Conservation (phyloP, 805 yeast species). For the Isabelozyma rhagii region DNA sequence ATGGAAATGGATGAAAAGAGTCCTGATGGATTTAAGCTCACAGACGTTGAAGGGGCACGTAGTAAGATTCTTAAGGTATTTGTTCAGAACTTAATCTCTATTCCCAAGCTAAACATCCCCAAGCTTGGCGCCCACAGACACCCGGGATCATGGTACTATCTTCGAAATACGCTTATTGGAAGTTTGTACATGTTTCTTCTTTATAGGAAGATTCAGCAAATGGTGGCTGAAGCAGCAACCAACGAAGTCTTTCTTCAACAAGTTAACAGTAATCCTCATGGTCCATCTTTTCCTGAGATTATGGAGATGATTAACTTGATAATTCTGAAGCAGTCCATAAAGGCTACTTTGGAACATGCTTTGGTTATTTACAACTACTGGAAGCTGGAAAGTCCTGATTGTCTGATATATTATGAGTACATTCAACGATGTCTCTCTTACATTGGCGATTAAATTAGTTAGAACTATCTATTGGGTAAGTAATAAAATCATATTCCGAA, state of each 20-base stretch:
- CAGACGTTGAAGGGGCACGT: slow-evolving; percentile 20
- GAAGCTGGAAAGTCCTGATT: slow-evolving; percentile 32
- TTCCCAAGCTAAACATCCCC: slow-evolving; percentile 35
- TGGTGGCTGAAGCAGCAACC: slow-evolving; percentile 10
- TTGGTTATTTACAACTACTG: slow-evolving; percentile 30
- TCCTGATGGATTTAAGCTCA: slow-evolving; percentile 11
- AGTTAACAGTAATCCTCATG: neutral
- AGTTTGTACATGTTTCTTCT: slow-evolving; percentile 26
- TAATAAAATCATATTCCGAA: neutral
- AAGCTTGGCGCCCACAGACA: slow-evolving; percentile 36
- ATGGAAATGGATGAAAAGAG: slow-evolving; percentile 10
- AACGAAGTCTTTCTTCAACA: slow-evolving; percentile 7
- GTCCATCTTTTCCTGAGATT: slow-evolving; percentile 3
- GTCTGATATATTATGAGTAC: slow-evolving; percentile 25
- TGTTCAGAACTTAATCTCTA: slow-evolving; percentile 20
- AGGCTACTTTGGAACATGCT: slow-evolving; percentile 23
- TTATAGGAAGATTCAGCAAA: slow-evolving; percentile 23
- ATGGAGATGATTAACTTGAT: slow-evolving; percentile 6
- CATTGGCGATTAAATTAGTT: neutral
- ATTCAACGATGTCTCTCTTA: slow-evolving; percentile 17
- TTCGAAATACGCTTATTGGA: slow-evolving; percentile 31
- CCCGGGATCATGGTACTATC: slow-evolving; percentile 39
- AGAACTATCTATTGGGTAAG: neutral
- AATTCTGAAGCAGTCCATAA: slow-evolving; percentile 12
- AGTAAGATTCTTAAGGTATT: slow-evolving; percentile 23